Conservation (phyloP, 2,329 filamentous ascomycete species). For the Trichoderma oligosporum region DNA sequence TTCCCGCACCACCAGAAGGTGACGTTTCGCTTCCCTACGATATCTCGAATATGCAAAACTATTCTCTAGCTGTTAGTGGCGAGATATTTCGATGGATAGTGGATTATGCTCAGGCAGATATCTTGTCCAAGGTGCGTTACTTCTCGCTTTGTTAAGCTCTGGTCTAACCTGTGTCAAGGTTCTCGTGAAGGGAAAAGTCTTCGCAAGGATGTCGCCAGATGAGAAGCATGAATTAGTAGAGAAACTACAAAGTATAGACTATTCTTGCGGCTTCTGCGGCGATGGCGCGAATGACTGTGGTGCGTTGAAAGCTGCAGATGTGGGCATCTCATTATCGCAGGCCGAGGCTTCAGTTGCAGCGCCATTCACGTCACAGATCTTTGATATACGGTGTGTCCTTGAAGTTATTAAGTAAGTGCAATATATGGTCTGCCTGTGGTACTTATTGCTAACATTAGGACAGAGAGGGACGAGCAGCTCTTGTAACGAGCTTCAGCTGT, state of each 20-base stretch:
- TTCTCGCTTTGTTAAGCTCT: background rate
- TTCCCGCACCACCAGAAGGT: slow-evolving; percentile 63
- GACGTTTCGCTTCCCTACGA: slow-evolving; percentile 86
- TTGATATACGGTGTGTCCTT: slow-evolving; percentile 94
- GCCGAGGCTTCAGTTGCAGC: slow-evolving; percentile 98
- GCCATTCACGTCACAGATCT: slow-evolving; percentile 90
- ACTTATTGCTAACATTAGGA: slow-evolving; percentile 24
- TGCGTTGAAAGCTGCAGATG: slow-evolving; percentile 92
- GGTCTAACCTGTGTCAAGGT: slow-evolving; percentile 50
- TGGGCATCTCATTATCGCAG: slow-evolving; percentile 94
- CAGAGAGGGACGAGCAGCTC: slow-evolving; percentile 84
- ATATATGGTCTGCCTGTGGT: too few relatives aligned
- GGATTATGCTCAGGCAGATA: slow-evolving; percentile 78
- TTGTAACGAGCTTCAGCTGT: slow-evolving; percentile 98
- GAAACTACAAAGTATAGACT: slow-evolving; percentile 93
- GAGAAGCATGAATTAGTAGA: slow-evolving; percentile 98
- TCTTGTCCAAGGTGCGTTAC: slow-evolving; percentile 62
- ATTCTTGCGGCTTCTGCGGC: slow-evolving; percentile 92
- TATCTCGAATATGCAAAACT: slow-evolving; percentile 75
- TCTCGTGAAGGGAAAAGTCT: slow-evolving; percentile 88
- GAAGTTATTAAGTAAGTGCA: slow-evolving; percentile 70
- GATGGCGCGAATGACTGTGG: slow-evolving; percentile 98
- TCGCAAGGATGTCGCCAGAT: slow-evolving; percentile 97
- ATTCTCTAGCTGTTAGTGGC: slow-evolving; percentile 82
- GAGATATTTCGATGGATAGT: slow-evolving; percentile 97